A percentile compares a stretch with the other conserved stretches of the same genome.
Evolutionary conservation across 306 rosid genomes (phyloP).

Genomic region (Argentina anserina): DNA sequence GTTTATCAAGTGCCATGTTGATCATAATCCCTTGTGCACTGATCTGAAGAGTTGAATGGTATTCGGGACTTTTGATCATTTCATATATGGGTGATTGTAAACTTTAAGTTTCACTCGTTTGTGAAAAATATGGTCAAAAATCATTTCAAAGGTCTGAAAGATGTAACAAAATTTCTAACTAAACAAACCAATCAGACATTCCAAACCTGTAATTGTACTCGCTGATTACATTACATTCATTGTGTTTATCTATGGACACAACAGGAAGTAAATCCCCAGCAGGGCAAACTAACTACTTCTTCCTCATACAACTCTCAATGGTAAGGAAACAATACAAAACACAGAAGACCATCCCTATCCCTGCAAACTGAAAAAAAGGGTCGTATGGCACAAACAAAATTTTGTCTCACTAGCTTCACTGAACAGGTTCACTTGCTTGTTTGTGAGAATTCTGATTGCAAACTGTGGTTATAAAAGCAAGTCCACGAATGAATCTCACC

Average conservation of each 20-base stretch:
- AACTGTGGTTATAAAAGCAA: constrained; percentile 20
- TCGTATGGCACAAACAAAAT: constrained; percentile 25
- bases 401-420: constrained; percentile 6
- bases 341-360: constrained; percentile 14
- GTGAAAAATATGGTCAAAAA: too few species aligned
- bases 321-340: constrained; percentile 5
- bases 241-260: background rate
- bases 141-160: too few species aligned
- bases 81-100: too few species aligned
- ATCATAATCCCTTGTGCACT: too few species aligned
- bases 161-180: too few species aligned
- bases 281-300: constrained; percentile 3
- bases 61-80: too few species aligned
- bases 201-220: background rate
- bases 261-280: background rate
- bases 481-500: constrained; percentile 17
- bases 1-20: too few species aligned
- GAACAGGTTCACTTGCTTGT: constrained; percentile 1
- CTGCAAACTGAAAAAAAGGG: constrained; percentile 14
- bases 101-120: too few species aligned
- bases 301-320: constrained; percentile 3
- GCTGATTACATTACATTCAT: background rate
- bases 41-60: too few species aligned
- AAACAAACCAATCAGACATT: background rate
- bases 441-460: constrained; percentile 23